Conservation (phyloP, 768 basidiomycete genomes). For the Nidula microcarpa region DNA sequence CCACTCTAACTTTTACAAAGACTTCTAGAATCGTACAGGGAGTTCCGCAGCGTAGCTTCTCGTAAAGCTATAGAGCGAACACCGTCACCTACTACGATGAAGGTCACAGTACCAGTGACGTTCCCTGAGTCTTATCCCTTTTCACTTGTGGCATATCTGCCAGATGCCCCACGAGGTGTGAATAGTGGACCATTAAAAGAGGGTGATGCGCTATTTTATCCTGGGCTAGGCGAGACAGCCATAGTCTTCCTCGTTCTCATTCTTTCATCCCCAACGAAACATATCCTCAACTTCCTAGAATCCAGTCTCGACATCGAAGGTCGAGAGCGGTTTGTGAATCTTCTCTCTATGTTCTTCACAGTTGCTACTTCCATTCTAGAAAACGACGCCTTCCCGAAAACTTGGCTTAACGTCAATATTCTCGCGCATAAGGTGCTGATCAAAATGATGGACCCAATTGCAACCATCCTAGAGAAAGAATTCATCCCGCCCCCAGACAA, state of each 20-base stretch:
- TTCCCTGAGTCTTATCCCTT: conserved; percentile 97
- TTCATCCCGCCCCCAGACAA: conserved; percentile 74
- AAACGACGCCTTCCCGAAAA: conserved; percentile 84
- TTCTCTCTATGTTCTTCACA: conserved; percentile 78
- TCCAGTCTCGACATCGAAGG: conserved; percentile 87
- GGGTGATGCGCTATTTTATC: conserved; percentile 57
- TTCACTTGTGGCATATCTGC: conserved; percentile 67
- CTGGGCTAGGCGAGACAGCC: conserved; percentile 81
- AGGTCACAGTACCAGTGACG: conserved; percentile 64
- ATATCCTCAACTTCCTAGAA: conserved; percentile 77
- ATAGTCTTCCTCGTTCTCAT: conserved; percentile 82
- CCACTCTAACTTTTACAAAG: conserved; percentile 31
- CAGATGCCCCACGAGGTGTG: conserved; percentile 46
- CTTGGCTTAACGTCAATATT: conserved; percentile 91
- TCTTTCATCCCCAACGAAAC: conserved; percentile 72
- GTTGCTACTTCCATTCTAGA: conserved; percentile 78
- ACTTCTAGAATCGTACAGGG: conserved; percentile 83
- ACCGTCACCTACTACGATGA: conserved; percentile 54
- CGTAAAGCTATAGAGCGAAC: conserved; percentile 67
- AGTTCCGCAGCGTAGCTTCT: conserved; percentile 69
- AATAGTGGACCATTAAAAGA: conserved; percentile 40
- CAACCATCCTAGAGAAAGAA: conserved; percentile 70
- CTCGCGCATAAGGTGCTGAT: conserved; percentile 85
- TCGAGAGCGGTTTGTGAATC: conserved; percentile 64
- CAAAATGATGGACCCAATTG: conserved; percentile 83